These are phyloP conservation scores for Hypoxylon lenormandii DNA, from an alignment of 495 filamentous ascomycete genomes.

Conservation along the genomic window DNA sequence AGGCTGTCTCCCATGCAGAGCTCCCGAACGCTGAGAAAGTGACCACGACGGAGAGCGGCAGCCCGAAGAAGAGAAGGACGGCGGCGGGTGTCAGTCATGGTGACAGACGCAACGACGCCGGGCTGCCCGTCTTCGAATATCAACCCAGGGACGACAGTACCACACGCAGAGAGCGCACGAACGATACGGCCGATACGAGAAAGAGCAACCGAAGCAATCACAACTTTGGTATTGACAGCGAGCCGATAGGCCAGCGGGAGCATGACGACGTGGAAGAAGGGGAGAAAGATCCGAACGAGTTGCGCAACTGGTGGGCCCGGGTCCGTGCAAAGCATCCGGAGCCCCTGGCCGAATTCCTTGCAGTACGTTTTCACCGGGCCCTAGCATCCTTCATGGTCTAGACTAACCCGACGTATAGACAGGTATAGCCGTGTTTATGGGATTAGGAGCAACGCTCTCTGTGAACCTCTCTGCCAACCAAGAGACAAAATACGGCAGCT, in stretches of 20 bases:
- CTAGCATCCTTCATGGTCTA: background rate
- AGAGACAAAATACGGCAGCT: constrained; percentile 55
- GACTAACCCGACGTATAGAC: constrained; percentile 38
- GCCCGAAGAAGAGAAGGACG: constrained; percentile 18
- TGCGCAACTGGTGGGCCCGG: constrained; percentile 66
- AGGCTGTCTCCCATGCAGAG: constrained; percentile 3
- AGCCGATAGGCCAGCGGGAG: constrained; percentile 36
- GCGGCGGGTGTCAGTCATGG: constrained; percentile 29
- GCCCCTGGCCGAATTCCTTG: constrained; percentile 64
- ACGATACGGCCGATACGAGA: constrained; percentile 24
- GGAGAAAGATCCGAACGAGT: constrained; percentile 63
- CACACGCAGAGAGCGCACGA: constrained; percentile 31
- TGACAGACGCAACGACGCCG: constrained; percentile 29
- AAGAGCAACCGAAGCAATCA: constrained; percentile 8
- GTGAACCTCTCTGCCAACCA: constrained; percentile 59
- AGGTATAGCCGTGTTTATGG: constrained; percentile 53
- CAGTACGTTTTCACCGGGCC: constrained; percentile 52
- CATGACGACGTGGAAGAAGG: constrained; percentile 41
- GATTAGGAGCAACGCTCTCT: constrained; percentile 62
- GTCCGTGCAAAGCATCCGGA: constrained; percentile 64
- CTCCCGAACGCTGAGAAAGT: constrained; percentile 3
- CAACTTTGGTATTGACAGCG: constrained; percentile 42
- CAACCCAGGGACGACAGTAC: constrained; percentile 32
- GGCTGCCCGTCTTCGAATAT: constrained; percentile 47
- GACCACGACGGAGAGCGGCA: constrained; percentile 1